Evolutionary conservation across 2,329 filamentous ascomycete genomes (phyloP).

Genomic region (Pyrenochaeta sp.): DNA sequence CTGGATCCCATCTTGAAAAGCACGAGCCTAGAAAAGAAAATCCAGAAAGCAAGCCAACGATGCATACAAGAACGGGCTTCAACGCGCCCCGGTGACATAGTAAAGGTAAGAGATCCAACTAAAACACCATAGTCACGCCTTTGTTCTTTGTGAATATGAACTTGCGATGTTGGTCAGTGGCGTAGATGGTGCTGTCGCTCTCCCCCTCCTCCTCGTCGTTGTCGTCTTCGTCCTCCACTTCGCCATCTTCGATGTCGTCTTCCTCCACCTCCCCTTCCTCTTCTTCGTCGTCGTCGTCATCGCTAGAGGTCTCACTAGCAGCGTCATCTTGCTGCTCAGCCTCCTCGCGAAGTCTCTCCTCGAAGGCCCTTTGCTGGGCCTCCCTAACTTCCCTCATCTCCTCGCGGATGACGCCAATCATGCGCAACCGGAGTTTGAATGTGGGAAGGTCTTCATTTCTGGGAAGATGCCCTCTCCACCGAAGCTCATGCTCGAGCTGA

Average conservation of each 20-base stretch:
- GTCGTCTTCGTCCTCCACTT: background rate
- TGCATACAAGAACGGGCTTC: too few relatives aligned
- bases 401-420: background rate
- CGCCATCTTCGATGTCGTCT: background rate
- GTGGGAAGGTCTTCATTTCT: background rate
- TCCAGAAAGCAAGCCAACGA: too few relatives aligned
- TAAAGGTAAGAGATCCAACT: too few relatives aligned
- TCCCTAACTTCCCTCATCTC: too few relatives aligned
- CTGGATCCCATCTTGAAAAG: too few relatives aligned
- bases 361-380: too few relatives aligned
- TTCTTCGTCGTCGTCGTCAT: background rate
- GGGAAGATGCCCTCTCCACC: constrained; percentile 1
- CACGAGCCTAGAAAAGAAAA: too few relatives aligned
- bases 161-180: background rate
- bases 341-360: background rate
- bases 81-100: too few relatives aligned
- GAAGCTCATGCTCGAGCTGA: constrained; percentile 9
- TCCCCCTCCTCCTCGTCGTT: background rate
- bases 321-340: background rate
- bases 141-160: constrained; percentile 1
- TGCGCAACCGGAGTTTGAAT: background rate
- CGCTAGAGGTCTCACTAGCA: too few relatives aligned
- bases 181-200: too few relatives aligned
- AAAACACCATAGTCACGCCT: background rate
- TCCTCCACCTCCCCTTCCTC: background rate